Evolutionary conservation across 2,329 filamentous ascomycete genomes (phyloP).

Genomic region (Scedosporium apiospermum): DNA sequence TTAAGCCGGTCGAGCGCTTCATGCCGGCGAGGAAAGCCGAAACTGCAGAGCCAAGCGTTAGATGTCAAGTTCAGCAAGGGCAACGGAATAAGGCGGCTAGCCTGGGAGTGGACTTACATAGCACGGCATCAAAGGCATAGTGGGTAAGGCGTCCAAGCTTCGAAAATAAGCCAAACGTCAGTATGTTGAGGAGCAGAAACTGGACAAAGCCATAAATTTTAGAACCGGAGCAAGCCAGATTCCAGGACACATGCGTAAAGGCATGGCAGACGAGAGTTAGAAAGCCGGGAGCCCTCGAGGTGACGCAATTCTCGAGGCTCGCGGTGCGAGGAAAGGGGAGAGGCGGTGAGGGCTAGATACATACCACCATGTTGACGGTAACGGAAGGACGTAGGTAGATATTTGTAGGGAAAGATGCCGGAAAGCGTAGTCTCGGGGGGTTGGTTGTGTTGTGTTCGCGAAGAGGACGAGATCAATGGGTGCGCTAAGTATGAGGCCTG

Average conservation of each 20-base stretch:
- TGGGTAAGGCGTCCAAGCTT: slow-evolving; percentile 91
- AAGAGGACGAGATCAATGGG: no score
- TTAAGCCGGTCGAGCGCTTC: slow-evolving; percentile 93
- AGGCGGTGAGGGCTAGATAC: slow-evolving; percentile 2
- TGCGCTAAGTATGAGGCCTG: no score
- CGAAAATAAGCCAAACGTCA: slow-evolving; percentile 58
- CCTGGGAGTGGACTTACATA: slow-evolving; percentile 49
- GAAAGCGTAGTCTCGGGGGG: neutral
- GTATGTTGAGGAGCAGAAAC: slow-evolving; percentile 52
- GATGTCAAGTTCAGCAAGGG: slow-evolving; percentile 2
- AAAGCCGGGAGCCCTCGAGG: neutral
- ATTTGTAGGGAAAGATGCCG: neutral
- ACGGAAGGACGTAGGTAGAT: neutral
- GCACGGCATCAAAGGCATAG: slow-evolving; percentile 92
- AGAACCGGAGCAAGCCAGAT: neutral
- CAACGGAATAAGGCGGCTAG: neutral
- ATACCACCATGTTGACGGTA: slow-evolving; percentile 10
- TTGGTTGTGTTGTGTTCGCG: neutral
- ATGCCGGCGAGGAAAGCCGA: slow-evolving; percentile 95
- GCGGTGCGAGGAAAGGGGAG: neutral
- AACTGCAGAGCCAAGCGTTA: slow-evolving; percentile 44
- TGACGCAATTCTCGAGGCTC: neutral
- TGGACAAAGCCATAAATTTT: neutral
- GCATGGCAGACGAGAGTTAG: no score
- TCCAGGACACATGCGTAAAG: neutral